These are phyloP conservation scores for Anisodus tanguticus DNA, from an alignment of 257 asterid genomes.

Conservation along the genomic window DNA sequence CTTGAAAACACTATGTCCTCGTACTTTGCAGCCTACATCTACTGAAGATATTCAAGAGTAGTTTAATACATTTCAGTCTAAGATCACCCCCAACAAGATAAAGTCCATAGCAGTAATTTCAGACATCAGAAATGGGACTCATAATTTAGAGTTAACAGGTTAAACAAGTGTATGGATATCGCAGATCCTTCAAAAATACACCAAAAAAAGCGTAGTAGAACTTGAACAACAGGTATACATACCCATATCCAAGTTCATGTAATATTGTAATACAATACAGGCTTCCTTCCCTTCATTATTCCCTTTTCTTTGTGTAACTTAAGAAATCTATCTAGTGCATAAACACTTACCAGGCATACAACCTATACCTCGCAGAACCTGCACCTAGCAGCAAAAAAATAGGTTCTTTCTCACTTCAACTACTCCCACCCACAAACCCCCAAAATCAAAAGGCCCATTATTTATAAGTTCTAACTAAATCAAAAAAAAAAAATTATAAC, in stretches of 20 bases:
- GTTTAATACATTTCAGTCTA: neutral
- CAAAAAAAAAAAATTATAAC: neutral
- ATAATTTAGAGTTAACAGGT: neutral
- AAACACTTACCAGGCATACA: neutral
- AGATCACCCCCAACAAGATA: neutral
- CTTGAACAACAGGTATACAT: neutral
- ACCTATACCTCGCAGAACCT: neutral
- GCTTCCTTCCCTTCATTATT: neutral
- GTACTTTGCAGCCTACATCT: constrained; percentile 6
- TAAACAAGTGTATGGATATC: neutral
- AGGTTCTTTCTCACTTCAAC: constrained; percentile 20
- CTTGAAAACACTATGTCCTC: neutral
- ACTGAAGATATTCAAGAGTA: neutral
- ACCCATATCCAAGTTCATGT: neutral
- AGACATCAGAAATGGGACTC: neutral
- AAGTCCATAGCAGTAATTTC: neutral
- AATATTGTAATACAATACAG: neutral
- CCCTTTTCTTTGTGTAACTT: neutral
- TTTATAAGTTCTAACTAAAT: constrained; percentile 6
- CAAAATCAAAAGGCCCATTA: neutral
- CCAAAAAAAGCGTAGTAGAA: neutral
- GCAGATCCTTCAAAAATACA: neutral
- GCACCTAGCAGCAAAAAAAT: neutral
- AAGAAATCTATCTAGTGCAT: neutral
- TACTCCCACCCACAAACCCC: neutral